These are phyloP conservation scores for Cystobasidium onofrii DNA, from an alignment of 768 basidiomycete species.

Conservation along the genomic window DNA sequence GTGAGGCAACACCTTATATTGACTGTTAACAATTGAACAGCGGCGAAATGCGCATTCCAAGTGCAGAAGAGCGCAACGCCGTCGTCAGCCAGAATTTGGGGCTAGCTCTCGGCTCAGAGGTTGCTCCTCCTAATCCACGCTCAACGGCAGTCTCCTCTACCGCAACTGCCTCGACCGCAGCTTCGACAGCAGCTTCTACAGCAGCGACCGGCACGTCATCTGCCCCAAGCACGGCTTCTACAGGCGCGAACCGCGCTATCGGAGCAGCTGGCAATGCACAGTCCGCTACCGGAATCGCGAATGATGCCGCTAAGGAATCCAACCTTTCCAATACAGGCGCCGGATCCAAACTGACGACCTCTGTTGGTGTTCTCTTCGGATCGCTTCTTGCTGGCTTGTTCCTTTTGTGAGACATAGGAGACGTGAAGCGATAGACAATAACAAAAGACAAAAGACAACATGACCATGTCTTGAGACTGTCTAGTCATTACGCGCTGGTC, in stretches of 20 bases:
- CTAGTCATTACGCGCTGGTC: too few species aligned
- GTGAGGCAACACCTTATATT: too few species aligned
- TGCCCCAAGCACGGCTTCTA: not conserved
- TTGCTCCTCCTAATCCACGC: not conserved
- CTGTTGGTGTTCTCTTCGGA: not conserved
- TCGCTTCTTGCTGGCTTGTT: not conserved
- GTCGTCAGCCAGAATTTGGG: not conserved
- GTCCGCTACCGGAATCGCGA: not conserved
- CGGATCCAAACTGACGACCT: not conserved
- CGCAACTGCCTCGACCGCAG: not conserved
- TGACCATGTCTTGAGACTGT: too few species aligned
- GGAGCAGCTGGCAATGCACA: not conserved
- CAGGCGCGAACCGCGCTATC: not conserved
- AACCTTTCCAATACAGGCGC: not conserved
- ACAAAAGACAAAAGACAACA: too few species aligned
- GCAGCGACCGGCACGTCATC: not conserved
- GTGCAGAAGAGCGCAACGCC: not conserved
- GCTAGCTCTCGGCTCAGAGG: not conserved
- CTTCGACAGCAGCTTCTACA: not conserved
- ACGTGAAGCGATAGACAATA: not conserved
- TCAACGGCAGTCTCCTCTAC: not conserved
- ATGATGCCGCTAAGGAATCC: not conserved
- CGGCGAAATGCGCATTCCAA: not conserved
- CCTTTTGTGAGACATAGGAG: not conserved
- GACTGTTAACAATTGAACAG: too few species aligned